Conservation (phyloP, 2,329 filamentous ascomycete species). For the Orbilia oligospora region DNA sequence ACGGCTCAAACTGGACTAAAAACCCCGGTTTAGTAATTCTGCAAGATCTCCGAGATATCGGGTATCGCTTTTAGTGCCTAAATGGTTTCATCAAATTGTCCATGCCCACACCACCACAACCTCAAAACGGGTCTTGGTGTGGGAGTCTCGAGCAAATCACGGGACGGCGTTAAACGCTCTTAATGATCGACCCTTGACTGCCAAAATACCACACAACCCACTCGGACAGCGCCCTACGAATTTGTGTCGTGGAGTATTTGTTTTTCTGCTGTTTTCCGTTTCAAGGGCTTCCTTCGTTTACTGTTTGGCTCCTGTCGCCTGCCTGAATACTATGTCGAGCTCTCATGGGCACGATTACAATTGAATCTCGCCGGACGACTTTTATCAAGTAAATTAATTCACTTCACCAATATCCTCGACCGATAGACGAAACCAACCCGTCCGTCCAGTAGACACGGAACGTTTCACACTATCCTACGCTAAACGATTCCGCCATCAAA, state of each 20-base stretch:
- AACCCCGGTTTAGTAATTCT: constrained; percentile 38
- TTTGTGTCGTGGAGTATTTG: constrained; percentile 36
- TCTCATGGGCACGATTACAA: neutral
- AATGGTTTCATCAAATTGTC: constrained; percentile 50
- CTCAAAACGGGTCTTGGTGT: constrained; percentile 38
- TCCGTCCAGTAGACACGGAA: constrained; percentile 46
- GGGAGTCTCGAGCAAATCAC: constrained; percentile 60
- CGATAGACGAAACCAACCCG: constrained; percentile 29
- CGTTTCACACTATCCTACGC: constrained; percentile 45
- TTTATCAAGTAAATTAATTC: neutral
- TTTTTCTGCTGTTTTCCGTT: constrained; percentile 28
- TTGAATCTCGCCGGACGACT: constrained; percentile 20
- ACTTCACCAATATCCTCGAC: constrained; percentile 11
- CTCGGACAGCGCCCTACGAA: constrained; percentile 43
- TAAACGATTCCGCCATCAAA: constrained; percentile 31
- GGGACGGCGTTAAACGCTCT: constrained; percentile 60
- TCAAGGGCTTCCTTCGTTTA: constrained; percentile 34
- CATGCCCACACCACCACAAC: constrained; percentile 28
- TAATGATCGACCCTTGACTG: constrained; percentile 46
- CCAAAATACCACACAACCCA: constrained; percentile 62
- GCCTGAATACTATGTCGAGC: constrained; percentile 1
- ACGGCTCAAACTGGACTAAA: constrained; percentile 15
- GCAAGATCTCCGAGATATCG: constrained; percentile 61
- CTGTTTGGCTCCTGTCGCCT: constrained; percentile 31
- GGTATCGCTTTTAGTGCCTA: constrained; percentile 56